Conservation (phyloP, 768 basidiomycete species). For the Udeniomyces megalosporus region DNA sequence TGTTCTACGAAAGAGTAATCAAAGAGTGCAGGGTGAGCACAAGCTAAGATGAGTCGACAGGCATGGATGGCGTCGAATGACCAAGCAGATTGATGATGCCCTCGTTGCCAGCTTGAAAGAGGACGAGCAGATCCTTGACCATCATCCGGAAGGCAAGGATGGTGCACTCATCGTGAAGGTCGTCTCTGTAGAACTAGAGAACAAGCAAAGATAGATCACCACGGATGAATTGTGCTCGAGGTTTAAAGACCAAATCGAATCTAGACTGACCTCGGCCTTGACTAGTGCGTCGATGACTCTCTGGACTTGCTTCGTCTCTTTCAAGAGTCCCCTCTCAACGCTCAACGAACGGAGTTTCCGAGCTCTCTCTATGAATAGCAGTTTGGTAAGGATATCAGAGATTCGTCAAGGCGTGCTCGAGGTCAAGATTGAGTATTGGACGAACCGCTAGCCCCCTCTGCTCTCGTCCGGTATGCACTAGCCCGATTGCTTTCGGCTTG, state of each 20-base stretch:
- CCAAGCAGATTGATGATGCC: conserved; percentile 50
- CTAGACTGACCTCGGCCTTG: conserved; percentile 64
- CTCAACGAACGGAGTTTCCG: conserved; percentile 75
- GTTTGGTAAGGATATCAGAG: no score
- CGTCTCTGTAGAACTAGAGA: conserved; percentile 74
- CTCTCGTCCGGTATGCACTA: conserved; percentile 9
- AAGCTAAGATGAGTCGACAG: no score
- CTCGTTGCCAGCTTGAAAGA: conserved; percentile 94
- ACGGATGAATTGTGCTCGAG: background rate
- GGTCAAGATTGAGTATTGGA: background rate
- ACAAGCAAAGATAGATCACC: background rate
- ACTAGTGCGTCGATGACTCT: conserved; percentile 72
- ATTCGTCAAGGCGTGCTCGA: no score
- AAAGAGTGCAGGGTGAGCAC: background rate
- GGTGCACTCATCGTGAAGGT: conserved; percentile 79
- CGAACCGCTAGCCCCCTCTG: conserved; percentile 19
- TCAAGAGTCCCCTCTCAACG: conserved; percentile 84
- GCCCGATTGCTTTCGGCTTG: conserved; percentile 77
- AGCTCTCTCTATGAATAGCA: conserved; percentile 25
- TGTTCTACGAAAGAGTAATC: conserved; percentile 40
- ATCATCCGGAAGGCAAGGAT: conserved; percentile 79
- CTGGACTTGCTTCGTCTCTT: conserved; percentile 84
- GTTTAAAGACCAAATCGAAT: background rate
- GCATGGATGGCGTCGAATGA: conserved; percentile 19
- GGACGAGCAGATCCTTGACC: conserved; percentile 83